Evolutionary conservation across 73 alveolate genomes (phyloP).

Genomic region (Halteria grandinella): DNA sequence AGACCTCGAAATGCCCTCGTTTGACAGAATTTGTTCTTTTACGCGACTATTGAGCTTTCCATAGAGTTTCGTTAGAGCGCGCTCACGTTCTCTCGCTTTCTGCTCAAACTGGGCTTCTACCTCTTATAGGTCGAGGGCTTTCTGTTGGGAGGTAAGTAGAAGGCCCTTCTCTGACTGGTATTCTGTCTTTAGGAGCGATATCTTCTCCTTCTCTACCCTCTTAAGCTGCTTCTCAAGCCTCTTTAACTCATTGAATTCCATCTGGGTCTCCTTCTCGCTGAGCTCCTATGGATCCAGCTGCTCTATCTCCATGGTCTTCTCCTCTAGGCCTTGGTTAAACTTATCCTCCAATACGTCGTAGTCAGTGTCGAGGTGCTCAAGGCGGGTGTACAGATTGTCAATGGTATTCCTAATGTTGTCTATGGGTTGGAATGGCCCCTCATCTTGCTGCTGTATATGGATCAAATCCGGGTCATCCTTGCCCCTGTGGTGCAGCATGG

Average conservation of each 20-base stretch:
- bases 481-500: too few relatives aligned
- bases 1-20: constrained; percentile 36
- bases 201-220: constrained; percentile 30
- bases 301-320: constrained; percentile 28
- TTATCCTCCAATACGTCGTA: constrained; percentile 30
- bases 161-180: not conserved
- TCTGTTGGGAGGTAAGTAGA: not conserved
- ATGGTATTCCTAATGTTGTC: too few relatives aligned
- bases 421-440: too few relatives aligned
- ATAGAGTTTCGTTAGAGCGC: constrained; percentile 35
- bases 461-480: too few relatives aligned
- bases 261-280: constrained; percentile 2
- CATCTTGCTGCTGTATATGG: too few relatives aligned
- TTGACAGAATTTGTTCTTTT: constrained; percentile 3
- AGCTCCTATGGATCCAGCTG: constrained; percentile 32
- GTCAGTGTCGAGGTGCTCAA: constrained; percentile 28
- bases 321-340: not conserved
- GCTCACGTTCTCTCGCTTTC: constrained; percentile 39
- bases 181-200: constrained; percentile 3
- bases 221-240: constrained; percentile 37
- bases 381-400: not conserved
- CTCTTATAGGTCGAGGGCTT: not conserved
- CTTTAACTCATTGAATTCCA: constrained; percentile 43
- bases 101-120: constrained; percentile 18
- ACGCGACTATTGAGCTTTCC: constrained; percentile 23